phyloP scores from a whole-genome alignment of 2,329 filamentous ascomycete genomes.

The Penicillium brasilianum region DNA sequence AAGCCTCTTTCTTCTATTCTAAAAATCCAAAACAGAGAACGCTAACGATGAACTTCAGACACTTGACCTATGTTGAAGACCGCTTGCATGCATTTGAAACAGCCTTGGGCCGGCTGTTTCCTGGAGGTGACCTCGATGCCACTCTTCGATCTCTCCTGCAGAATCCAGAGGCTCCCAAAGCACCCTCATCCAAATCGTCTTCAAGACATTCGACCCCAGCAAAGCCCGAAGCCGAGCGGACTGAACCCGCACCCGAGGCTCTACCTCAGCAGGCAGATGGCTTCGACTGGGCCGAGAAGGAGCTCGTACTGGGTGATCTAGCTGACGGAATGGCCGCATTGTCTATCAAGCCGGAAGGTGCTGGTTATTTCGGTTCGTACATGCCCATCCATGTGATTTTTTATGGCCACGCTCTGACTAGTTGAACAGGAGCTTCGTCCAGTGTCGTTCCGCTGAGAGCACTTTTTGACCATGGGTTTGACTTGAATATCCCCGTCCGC shows the following conservation, averaged over 20 bases:
- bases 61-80: constrained; percentile 49
- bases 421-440: constrained; percentile 41
- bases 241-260: constrained; percentile 51
- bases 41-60: constrained; percentile 32
- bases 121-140: constrained; percentile 47
- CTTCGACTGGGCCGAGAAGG: constrained; percentile 47
- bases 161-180: constrained; percentile 41
- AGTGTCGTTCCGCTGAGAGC: constrained; percentile 48
- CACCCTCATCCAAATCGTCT: constrained; percentile 44
- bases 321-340: constrained; percentile 50
- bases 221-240: constrained; percentile 40
- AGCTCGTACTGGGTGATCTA: constrained; percentile 45
- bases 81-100: constrained; percentile 47
- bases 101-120: constrained; percentile 45
- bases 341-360: constrained; percentile 47
- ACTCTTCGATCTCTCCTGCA: constrained; percentile 45
- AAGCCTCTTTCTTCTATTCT: constrained; percentile 23
- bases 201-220: constrained; percentile 46
- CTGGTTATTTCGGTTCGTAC: constrained; percentile 45
- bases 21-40: constrained; percentile 13
- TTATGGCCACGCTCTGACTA: neutral
- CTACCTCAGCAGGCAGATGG: constrained; percentile 47
- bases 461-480: constrained; percentile 46
- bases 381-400: neutral
- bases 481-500: constrained; percentile 43